Conservation (phyloP, 768 basidiomycete genomes). For the Lyophyllum atratum region DNA sequence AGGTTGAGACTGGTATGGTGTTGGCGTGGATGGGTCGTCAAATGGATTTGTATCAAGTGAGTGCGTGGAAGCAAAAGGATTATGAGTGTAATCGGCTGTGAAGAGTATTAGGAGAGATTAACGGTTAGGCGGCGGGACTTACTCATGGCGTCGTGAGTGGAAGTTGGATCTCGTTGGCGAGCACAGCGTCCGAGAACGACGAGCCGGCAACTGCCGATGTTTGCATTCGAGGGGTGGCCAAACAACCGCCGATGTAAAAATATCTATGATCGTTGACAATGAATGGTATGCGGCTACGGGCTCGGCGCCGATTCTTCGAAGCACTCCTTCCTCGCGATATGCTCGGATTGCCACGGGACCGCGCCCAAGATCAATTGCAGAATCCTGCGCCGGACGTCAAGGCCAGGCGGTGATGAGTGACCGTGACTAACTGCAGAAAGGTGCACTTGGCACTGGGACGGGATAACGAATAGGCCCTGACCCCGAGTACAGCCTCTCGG, state of each 20-base stretch:
- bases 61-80: conserved; percentile 84
- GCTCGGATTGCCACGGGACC: neutral
- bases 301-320: neutral
- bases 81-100: conserved; percentile 50
- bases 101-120: neutral
- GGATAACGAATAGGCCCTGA: neutral
- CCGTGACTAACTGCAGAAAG: neutral
- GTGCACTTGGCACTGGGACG: neutral
- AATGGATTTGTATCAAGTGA: conserved; percentile 90
- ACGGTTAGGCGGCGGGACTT: conserved; percentile 10
- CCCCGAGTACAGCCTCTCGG: neutral
- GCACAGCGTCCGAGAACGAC: neutral
- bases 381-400: neutral
- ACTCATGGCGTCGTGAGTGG: conserved; percentile 37
- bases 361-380: neutral
- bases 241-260: conserved; percentile 13
- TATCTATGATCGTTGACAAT: neutral
- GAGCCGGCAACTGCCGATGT: conserved; percentile 23
- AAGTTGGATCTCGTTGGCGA: conserved; percentile 5
- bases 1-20: conserved; percentile 27
- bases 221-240: conserved; percentile 14
- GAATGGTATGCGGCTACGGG: neutral
- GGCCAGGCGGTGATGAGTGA: neutral
- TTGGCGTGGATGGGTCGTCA: conserved; percentile 69
- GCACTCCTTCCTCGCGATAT: neutral